Evolutionary conservation across 2,329 filamentous ascomycete genomes (phyloP).

Genomic region (Fusarium mundagurra): DNA sequence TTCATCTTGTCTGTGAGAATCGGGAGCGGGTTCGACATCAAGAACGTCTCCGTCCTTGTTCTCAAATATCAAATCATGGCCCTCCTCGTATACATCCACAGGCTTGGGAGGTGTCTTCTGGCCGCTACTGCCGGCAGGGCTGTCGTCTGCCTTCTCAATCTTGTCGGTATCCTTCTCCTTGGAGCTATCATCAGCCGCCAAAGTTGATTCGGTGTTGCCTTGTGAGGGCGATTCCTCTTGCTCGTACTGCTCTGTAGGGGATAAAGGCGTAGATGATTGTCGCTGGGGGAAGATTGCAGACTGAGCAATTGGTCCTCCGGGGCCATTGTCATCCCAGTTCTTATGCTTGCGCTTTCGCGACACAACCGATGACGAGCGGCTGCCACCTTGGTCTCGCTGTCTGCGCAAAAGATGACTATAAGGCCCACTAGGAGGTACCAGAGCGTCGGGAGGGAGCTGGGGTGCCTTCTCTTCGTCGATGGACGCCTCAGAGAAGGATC

Average conservation of each 20-base stretch:
- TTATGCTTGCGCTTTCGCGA: conserved; percentile 72
- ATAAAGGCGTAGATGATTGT: conserved; percentile 41
- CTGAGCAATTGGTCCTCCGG: conserved; percentile 87
- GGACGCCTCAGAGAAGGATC: conserved; percentile 84
- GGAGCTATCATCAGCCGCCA: conserved; percentile 46
- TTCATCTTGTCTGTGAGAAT: conserved; percentile 10
- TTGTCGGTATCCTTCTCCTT: conserved; percentile 45
- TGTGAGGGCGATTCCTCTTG: conserved; percentile 45
- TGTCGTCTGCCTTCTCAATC: conserved; percentile 38
- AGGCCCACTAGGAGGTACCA: conserved; percentile 72
- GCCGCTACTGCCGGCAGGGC: conserved; percentile 19
- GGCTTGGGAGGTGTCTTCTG: conserved; percentile 42
- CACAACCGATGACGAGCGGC: conserved; percentile 68
- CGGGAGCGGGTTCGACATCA: conserved; percentile 60
- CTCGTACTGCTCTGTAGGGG: conserved; percentile 37
- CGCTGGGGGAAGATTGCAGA: conserved; percentile 84
- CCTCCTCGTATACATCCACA: conserved; percentile 83
- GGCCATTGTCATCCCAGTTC: conserved; percentile 77
- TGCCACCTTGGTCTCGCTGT: conserved; percentile 78
- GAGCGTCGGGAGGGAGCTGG: conserved; percentile 72
- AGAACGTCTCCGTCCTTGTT: conserved; percentile 89
- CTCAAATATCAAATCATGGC: conserved; percentile 81
- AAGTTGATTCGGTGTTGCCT: conserved; percentile 48
- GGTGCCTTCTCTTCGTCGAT: conserved; percentile 70
- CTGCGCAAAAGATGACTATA: conserved; percentile 75